These are phyloP conservation scores for Agroathelia rolfsii DNA, from an alignment of 1,284 basidiomycete genomes.

Conservation along the genomic window DNA sequence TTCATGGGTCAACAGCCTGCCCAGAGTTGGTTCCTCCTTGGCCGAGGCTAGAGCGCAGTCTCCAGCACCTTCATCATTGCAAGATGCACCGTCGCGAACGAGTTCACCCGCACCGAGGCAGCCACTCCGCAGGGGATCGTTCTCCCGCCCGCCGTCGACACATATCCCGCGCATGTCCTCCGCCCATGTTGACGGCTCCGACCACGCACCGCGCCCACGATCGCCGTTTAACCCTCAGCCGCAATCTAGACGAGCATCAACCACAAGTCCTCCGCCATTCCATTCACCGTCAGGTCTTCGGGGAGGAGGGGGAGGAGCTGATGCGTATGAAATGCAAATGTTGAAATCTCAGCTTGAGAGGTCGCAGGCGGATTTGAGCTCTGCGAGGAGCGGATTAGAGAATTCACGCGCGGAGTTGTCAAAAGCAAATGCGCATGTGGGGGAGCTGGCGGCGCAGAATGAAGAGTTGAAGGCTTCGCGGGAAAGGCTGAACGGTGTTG, in stretches of 20 bases:
- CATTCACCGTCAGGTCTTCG: no score
- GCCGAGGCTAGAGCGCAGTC: slow-evolving; percentile 14
- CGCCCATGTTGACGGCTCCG: no score
- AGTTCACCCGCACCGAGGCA: slow-evolving; percentile 2
- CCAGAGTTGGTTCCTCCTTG: slow-evolving; percentile 31
- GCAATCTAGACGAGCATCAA: no score
- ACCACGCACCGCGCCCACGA: no score
- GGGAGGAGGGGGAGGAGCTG: slow-evolving; percentile 11
- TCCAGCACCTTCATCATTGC: slow-evolving; percentile 9
- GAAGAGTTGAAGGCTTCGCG: slow-evolving; percentile 22
- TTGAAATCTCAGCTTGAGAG: slow-evolving; percentile 19
- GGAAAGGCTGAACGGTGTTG: no score
- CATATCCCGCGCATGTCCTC: no score
- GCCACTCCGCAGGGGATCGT: no score
- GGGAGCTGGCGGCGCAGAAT: slow-evolving; percentile 24
- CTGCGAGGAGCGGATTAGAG: slow-evolving; percentile 13
- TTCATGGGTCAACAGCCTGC: slow-evolving; percentile 51
- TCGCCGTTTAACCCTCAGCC: no score
- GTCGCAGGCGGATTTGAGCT: slow-evolving; percentile 12
- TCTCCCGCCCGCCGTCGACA: no score
- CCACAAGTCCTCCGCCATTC: no score
- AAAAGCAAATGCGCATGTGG: slow-evolving; percentile 15
- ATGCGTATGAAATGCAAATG: slow-evolving; percentile 16
- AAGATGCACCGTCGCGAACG: slow-evolving; percentile 10
- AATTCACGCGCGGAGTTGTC: slow-evolving; percentile 21